These are phyloP conservation scores for Nevesoporus exiguus DNA, from an alignment of 768 basidiomycete species.

Conservation along the genomic window DNA sequence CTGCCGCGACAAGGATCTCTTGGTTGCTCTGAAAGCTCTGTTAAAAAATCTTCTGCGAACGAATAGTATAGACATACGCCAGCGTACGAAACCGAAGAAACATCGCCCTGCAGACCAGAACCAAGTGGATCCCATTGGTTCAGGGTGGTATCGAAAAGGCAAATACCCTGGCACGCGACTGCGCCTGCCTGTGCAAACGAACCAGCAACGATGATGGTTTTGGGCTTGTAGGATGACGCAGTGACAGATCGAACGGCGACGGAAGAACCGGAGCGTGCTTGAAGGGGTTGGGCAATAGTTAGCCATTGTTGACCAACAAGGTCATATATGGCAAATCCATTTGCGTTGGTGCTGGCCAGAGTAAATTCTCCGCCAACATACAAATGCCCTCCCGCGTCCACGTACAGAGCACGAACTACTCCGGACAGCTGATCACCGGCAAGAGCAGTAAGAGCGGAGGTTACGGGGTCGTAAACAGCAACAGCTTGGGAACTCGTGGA, in stretches of 20 bases:
- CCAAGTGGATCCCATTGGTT: slow-evolving; percentile 82
- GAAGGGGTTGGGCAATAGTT: slow-evolving; percentile 55
- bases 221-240: slow-evolving; percentile 53
- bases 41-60: slow-evolving; percentile 5
- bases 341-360: slow-evolving; percentile 49
- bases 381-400: slow-evolving; percentile 56
- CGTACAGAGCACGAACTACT: slow-evolving; percentile 70
- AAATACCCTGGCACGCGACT: slow-evolving; percentile 72
- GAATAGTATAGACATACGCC: slow-evolving; percentile 51
- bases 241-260: slow-evolving; percentile 74
- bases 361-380: slow-evolving; percentile 87
- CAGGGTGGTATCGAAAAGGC: slow-evolving; percentile 62
- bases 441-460: slow-evolving; percentile 50
- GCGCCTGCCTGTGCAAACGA: slow-evolving; percentile 79
- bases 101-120: slow-evolving; percentile 75
- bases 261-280: slow-evolving; percentile 46
- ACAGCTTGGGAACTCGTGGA: slow-evolving; percentile 49
- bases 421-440: slow-evolving; percentile 66
- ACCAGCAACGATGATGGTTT: slow-evolving; percentile 80
- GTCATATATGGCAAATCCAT: slow-evolving; percentile 80
- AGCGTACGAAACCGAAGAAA: slow-evolving; percentile 73
- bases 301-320: slow-evolving; percentile 64
- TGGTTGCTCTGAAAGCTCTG: slow-evolving; percentile 48
- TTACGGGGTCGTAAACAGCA: slow-evolving; percentile 64
- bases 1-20: slow-evolving; percentile 73